Evolutionary conservation across 148 eudicot genomes (phyloP), one percentile per base, ranked within the genome.

Genomic region (Persicaria tinctoria): DNA sequence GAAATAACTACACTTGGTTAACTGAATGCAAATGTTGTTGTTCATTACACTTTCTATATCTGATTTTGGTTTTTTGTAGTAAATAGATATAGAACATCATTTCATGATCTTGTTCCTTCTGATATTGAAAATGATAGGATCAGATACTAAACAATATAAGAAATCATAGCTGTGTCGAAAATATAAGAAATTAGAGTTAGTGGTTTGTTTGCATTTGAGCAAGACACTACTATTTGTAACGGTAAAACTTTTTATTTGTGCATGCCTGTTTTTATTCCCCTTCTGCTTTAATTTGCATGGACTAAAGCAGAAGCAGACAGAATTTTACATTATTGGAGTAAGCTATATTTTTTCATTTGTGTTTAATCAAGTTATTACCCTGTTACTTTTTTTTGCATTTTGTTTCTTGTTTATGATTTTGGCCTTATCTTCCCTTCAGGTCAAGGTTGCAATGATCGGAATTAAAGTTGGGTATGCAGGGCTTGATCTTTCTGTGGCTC

Each of bases 401-500:
- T 50, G 11, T 50, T 9, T 41, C 46, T 51, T 18, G 23, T 53
- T 4, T 18, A 1, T 74, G 18, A 49, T 23, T 14, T 38, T 48
- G 54, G 2, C 2, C 41, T 12, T 4, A 7, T 49, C 23, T 77
- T 12, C 63, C 73, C 73, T 68, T 45, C 85, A 95, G 99, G 85
- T 95, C 73, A 95, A 90, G 85, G 85, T 95, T 86, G 99, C 99
- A 13, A 81, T 95, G 55, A 86, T 95, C 74, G 99, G 99, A 77
- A 92, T 95, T 38, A 83, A 81, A 76, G 93, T 90, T 75, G 99
- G 92, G 76, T 82, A 91, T 79, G 85, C 87, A 64, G 99, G 99
- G 71, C 87, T 95, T 75, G 90, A 95, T 82, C 83, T 95, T 50
- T 84, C 97, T 75, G 82, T 88, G 47, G 99, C 99, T 69, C 84